Base-by-base conservation (phyloP, 805 yeast species). In the Myxozyma kluyveri region DNA sequence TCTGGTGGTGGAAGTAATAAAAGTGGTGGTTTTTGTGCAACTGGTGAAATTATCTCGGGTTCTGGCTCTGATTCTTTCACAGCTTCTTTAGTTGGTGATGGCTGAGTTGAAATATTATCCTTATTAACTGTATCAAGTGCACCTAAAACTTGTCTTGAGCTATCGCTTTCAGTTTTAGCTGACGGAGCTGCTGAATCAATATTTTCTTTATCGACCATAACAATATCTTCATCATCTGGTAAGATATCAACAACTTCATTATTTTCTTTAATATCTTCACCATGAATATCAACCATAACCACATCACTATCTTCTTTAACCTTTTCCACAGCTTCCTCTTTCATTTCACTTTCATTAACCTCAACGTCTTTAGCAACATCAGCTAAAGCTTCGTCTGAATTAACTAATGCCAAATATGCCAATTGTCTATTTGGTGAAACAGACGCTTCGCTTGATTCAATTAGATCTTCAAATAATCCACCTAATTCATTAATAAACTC, bases 381-480 rank as follows among this genome's bases (percentile, higher is more conserved):
- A 9, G 47, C 40, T 47, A 58, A 55, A 9, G 59, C 60, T 17
- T 51, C 61, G 37, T 73, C 77, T 35, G 78, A 80, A 26, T 86
- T 90, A 26, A 71, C 66, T 57, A 93, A 85, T 0, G 97, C 93
- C 60, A 93, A 73, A 65, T 86, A 91, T 0, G 96, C 96, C 56
- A 93, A 72, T 57, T 88, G 95, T 61, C 81, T 82, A 27, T 80
- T 79, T 0, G 99, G 99, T 3, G 83, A 79, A 2, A 91, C 88
- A 60, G 85, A 82, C 52, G 88, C 72, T 24, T 74, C 67, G 5
- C 73, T 65, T 0, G 88, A 77, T 52, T 77, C 76, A 7, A 87
- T 82, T 84, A 89, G 79, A 47, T 82, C 83, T 29, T 71, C 59
- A 65, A 86, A 93, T 37, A 93, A 71, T 38, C 77, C 80, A 52